These are phyloP conservation scores for Aspergillus felis DNA, from an alignment of 2,329 filamentous ascomycete species.

Conservation along the genomic window DNA sequence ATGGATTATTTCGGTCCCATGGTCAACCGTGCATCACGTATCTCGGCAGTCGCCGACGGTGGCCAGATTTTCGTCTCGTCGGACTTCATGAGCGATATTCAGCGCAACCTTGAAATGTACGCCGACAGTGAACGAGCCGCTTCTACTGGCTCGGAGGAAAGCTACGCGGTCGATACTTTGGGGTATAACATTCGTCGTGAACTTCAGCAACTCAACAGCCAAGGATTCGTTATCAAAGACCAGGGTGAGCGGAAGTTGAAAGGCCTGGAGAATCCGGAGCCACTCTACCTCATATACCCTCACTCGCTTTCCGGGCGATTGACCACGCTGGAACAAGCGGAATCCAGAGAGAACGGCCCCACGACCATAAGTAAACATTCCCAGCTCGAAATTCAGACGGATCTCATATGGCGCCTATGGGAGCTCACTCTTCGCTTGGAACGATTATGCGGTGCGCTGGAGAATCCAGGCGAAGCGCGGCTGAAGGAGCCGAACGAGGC, in stretches of 20 bases:
- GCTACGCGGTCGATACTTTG: slow-evolving; percentile 69
- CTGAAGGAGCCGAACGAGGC: slow-evolving; percentile 79
- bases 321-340: slow-evolving; percentile 44
- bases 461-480: slow-evolving; percentile 59
- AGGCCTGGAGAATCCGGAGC: slow-evolving; percentile 93
- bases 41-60: slow-evolving; percentile 90
- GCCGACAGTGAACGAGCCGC: slow-evolving; percentile 74
- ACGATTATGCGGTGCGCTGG: slow-evolving; percentile 87
- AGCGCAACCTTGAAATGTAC: slow-evolving; percentile 82
- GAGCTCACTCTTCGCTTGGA: slow-evolving; percentile 82
- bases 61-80: slow-evolving; percentile 96
- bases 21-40: slow-evolving; percentile 95
- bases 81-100: slow-evolving; percentile 95
- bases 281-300: slow-evolving; percentile 92
- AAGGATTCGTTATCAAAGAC: slow-evolving; percentile 96
- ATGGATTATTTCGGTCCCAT: slow-evolving; percentile 99
- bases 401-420: slow-evolving; percentile 87
- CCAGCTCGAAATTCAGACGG: slow-evolving; percentile 73
- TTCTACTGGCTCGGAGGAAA: slow-evolving; percentile 67
- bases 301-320: slow-evolving; percentile 75
- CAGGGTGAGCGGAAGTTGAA: slow-evolving; percentile 94
- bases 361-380: slow-evolving; percentile 61
- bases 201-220: slow-evolving; percentile 76
- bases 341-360: slow-evolving; percentile 41
- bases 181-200: slow-evolving; percentile 80